Evolutionary conservation across 2,329 filamentous ascomycete species (phyloP).

Genomic region (Claviceps fusiformis): DNA sequence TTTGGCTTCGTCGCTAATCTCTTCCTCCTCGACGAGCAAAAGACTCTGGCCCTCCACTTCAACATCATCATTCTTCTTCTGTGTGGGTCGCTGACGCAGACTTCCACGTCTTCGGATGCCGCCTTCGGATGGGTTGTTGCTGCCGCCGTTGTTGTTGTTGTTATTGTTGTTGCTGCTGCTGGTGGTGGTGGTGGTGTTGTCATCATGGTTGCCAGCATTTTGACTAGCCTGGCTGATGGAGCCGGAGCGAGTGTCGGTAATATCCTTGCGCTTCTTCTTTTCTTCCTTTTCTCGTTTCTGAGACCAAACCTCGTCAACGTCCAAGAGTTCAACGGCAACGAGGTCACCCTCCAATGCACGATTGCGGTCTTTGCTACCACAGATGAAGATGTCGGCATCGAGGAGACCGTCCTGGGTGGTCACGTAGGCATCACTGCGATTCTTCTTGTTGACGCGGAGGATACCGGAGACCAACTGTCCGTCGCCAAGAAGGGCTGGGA

Average conservation of each 20-base stretch:
- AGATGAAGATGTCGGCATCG: conserved; percentile 98
- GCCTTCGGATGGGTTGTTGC: conserved; percentile 55
- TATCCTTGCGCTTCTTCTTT: conserved; percentile 99
- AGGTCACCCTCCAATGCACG: conserved; percentile 91
- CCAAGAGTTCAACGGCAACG: conserved; percentile 87
- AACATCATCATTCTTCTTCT: conserved; percentile 99
- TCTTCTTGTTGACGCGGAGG: conserved; percentile 98
- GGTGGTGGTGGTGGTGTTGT: conserved; percentile 35
- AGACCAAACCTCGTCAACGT: conserved; percentile 96
- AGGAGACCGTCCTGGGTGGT: conserved; percentile 76
- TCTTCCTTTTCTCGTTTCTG: conserved; percentile 99
- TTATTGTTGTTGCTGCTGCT: conserved; percentile 24
- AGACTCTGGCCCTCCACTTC: conserved; percentile 97
- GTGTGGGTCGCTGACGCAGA: conserved; percentile 87
- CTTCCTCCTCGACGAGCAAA: conserved; percentile 92
- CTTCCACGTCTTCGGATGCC: conserved; percentile 86
- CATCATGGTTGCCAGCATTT: conserved; percentile 46
- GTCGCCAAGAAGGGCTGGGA: conserved; percentile 79
- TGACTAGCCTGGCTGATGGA: conserved; percentile 61
- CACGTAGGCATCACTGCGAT: conserved; percentile 95
- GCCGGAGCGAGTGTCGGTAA: conserved; percentile 75
- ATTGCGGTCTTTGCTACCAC: conserved; percentile 96
- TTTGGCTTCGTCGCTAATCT: conserved; percentile 97
- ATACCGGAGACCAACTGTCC: conserved; percentile 94
- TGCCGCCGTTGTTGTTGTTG: conserved; percentile 39